Evolutionary conservation across 2,329 filamentous ascomycete genomes (phyloP), one percentile per base, ranked within the genome.

Genomic region (Ophiostoma sp.): DNA sequence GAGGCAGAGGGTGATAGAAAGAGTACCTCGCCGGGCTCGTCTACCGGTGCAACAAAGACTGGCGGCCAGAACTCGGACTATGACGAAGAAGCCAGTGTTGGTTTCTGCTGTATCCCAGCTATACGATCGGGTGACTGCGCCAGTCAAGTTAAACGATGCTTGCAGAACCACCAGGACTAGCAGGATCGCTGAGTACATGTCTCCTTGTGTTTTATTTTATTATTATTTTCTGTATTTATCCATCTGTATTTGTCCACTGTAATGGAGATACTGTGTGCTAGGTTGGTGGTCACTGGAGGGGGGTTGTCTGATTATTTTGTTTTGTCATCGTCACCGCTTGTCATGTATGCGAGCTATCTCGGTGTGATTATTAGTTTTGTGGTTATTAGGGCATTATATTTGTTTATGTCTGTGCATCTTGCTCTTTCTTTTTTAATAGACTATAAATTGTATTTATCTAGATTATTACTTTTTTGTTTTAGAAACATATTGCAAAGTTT

Each of bases 51-150:
- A 36, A 15, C 33, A 4, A 35, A 39, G n/a, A 39, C 35, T 6
- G 20, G 35, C 20, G n/a, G 20, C 35, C 62, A 31, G 33, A 65
- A 65, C 35, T 11, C 20, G 33, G 62, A 65, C 62, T 65, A 23
- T 15, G 70, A 71, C 48, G 70, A 71, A 23, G 70, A 71, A 31
- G 70, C 70, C 27, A 71, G 65, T 23, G 60, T 71, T 7, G 68
- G 70, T 0, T 67, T 70, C 20, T 35, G 48, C 5, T 69, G 60
- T 39, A 69, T 67, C 23, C 35, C 62, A 10, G 36, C 48, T 36
- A 31, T 33, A 17, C 62, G 62, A 31, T 27, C 67, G 8, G 68
- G 70, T 27, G 48, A 23, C 17, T 52, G 60, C 60, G 68, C 67
- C 41, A 62, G 41, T 15, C 36, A 41, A 1, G 66, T 67, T 67